Evolutionary conservation across 2,329 filamentous ascomycete genomes (phyloP), one percentile per base, ranked within the genome.

Genomic region (Arthrobotrys sinensis): DNA sequence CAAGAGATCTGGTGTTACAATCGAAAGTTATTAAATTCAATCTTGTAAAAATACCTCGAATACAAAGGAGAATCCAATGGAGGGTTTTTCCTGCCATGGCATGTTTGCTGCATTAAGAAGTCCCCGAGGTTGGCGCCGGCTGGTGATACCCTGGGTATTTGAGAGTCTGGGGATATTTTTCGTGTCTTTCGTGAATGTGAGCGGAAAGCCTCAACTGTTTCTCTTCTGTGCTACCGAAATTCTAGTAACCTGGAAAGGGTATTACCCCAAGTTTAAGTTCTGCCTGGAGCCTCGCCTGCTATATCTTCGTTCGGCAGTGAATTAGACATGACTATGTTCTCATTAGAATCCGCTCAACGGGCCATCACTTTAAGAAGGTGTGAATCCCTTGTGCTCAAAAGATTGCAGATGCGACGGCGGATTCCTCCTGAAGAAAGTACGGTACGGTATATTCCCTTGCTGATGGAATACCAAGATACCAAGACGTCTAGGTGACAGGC

Each of bases 391-490:
- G 11, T 24, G 50, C 36, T n/a, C 43, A 21, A 32, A 67, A 40
- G 24, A 67, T 38, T 34, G 16, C 21, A 72, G 68, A 66, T 76
- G 71, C 71, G 71, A 76, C 71, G 71, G 71, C 64, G 71, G 71
- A 52, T 76, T 76, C 71, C 71, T 76, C 43, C 53, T 68, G n/a
- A 11, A 67, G 52, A 67, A 45, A 45, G 62, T 45, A 46, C 50
- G 64, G 69, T 66, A 73, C 50, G 46, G 45, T 46, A 34, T 65
- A 11, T 28, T 65, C 38, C 68, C 38, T 53, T 60, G 50, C 38
- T 66, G 57, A 67, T 71, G 67, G 34, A 50, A 67, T 78, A 78
- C 75, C 75, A 67, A 78, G 75, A 72, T 34, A 72, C 75, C 75
- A 71, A 77, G 73, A 63, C 66, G 28, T 55, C 43, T 24, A 38